A percentile compares a stretch with the other conserved stretches of the same genome.
Conservation (phyloP, 768 basidiomycete genomes). For the Chiua virens region DNA sequence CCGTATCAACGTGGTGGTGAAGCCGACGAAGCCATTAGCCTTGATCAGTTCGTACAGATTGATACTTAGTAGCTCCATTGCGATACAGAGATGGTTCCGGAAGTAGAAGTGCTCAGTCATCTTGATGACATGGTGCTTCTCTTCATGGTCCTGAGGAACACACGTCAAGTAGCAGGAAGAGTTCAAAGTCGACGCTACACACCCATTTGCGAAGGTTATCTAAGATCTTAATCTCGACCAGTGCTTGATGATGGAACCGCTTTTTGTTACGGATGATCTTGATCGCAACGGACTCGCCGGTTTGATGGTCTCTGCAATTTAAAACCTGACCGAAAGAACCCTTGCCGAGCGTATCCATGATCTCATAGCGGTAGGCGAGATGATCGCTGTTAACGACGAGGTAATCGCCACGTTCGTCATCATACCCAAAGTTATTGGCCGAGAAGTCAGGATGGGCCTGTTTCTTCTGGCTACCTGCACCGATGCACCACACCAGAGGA, state of each 20-base stretch:
- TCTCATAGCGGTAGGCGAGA: constrained; percentile 94
- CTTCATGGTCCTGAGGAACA: constrained; percentile 82
- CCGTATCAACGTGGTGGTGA: constrained; percentile 91
- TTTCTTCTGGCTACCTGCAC: constrained; percentile 82
- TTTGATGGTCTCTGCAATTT: constrained; percentile 92
- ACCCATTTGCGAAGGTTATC: constrained; percentile 98
- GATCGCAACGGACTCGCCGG: constrained; percentile 95
- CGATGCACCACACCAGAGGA: constrained; percentile 78
- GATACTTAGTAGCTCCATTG: constrained; percentile 96
- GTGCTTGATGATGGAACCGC: constrained; percentile 95
- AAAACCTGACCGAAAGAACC: constrained; percentile 98
- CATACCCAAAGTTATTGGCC: constrained; percentile 90
- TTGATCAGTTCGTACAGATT: constrained; percentile 99
- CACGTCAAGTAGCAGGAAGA: background rate
- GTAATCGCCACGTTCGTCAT: constrained; percentile 98
- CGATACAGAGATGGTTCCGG: constrained; percentile 95
- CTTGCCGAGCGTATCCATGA: constrained; percentile 91
- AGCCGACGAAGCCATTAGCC: constrained; percentile 98
- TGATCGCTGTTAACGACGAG: constrained; percentile 88
- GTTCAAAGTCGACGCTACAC: constrained; percentile 27
- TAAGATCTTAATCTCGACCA: constrained; percentile 99
- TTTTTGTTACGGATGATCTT: constrained; percentile 99
- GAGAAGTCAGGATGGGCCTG: constrained; percentile 68
- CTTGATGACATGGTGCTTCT: constrained; percentile 95
- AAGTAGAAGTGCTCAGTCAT: constrained; percentile 99